Percentiles rank a stretch among this genome's conserved stretches.
These are phyloP conservation scores for Solanum microdontum DNA, from an alignment of 257 asterid genomes.

Conservation along the genomic window DNA sequence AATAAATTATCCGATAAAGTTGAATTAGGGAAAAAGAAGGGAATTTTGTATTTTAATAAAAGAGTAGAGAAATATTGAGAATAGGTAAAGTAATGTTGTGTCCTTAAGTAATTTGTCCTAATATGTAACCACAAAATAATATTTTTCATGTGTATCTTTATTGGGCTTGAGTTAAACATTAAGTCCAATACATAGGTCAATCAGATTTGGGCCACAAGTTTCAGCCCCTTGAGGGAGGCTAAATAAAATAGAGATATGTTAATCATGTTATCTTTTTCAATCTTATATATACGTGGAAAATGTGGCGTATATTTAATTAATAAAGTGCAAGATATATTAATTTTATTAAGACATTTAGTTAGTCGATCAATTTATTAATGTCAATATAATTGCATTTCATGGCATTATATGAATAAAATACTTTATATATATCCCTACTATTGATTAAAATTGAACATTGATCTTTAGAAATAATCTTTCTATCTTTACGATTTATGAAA, in stretches of 20 bases:
- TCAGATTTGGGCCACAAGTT: not conserved
- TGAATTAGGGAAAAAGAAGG: too few species aligned
- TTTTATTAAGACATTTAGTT: not conserved
- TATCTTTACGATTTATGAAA: accelerated
- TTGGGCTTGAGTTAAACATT: not conserved
- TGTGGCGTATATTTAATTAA: not conserved
- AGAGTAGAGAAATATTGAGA: too few species aligned
- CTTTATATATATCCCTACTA: not conserved
- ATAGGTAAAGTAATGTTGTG: too few species aligned
- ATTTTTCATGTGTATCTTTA: not conserved
- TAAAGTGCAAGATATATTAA: not conserved
- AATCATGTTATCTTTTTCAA: not conserved
- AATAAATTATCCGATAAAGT: too few species aligned
- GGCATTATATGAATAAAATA: not conserved
- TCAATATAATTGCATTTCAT: not conserved
- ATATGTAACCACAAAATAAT: not conserved
- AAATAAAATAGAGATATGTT: not conserved
- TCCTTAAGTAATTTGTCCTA: too few species aligned
- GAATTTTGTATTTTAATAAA: too few species aligned
- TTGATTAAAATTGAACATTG: accelerated
- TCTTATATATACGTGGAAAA: not conserved
- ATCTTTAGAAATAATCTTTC: accelerated
- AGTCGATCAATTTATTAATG: not conserved
- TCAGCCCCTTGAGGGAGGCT: not conserved
- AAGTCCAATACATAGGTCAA: not conserved